Evolutionary conservation across 768 basidiomycete genomes (phyloP).

Genomic region (Hericium erinaceus): DNA sequence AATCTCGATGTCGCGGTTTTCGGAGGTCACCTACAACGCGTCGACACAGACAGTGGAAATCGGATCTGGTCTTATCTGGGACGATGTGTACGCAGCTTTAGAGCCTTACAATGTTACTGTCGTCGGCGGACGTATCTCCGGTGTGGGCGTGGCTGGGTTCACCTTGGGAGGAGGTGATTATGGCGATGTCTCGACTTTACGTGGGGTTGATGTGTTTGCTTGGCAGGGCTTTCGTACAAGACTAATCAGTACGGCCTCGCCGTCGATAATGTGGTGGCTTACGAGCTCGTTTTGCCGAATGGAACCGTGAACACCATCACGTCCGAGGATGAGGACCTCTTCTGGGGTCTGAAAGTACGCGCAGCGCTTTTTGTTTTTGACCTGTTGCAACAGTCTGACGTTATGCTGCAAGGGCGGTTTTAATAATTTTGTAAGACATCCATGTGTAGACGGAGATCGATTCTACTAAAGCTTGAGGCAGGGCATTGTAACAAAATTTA

Average conservation of each 20-base stretch:
- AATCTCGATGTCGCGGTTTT: slow-evolving; percentile 15
- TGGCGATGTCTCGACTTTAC: neutral
- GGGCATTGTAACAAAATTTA: slow-evolving; percentile 3
- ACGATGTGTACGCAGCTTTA: slow-evolving; percentile 15
- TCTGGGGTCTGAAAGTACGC: neutral
- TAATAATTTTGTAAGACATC: neutral
- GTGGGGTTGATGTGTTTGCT: neutral
- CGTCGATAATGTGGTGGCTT: slow-evolving; percentile 23
- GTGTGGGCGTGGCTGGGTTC: slow-evolving; percentile 15
- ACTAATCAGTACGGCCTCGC: slow-evolving; percentile 24
- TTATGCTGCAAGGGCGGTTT: neutral
- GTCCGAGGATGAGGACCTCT: neutral
- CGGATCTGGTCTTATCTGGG: slow-evolving; percentile 17
- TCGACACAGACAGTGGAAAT: slow-evolving; percentile 3
- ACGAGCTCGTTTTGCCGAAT: slow-evolving; percentile 19
- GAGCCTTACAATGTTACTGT: slow-evolving; percentile 9
- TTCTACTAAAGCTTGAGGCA: neutral
- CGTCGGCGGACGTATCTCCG: slow-evolving; percentile 13
- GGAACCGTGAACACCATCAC: slow-evolving; percentile 10
- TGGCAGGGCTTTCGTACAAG: slow-evolving; percentile 22
- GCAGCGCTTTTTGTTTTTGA: neutral
- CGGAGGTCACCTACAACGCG: slow-evolving; percentile 1
- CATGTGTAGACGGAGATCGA: neutral
- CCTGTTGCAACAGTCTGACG: neutral
- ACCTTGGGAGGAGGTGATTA: slow-evolving; percentile 14